Evolutionary conservation across 495 filamentous ascomycete species (phyloP).

Genomic region (Amphirosellinia nigrospora): DNA sequence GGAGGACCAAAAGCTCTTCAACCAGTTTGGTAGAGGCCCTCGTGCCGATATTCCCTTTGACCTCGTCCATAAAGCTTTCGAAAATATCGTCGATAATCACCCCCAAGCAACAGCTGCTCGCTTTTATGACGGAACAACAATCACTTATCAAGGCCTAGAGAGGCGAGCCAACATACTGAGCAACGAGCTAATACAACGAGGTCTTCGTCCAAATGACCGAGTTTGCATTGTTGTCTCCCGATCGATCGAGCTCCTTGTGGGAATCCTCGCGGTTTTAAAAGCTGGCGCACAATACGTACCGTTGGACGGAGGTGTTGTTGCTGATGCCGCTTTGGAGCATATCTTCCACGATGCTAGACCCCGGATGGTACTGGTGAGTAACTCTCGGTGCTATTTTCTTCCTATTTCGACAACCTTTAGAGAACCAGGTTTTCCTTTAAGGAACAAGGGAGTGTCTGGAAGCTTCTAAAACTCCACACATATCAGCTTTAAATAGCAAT

Average conservation of each 20-base stretch:
- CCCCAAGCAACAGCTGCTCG: constrained; percentile 38
- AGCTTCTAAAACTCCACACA: no score
- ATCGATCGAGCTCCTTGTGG: constrained; percentile 48
- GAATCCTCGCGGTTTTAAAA: constrained; percentile 56
- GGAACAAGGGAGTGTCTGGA: no score
- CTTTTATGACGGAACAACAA: constrained; percentile 37
- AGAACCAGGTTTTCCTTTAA: no score
- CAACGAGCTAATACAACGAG: constrained; percentile 32
- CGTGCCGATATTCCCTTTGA: constrained; percentile 31
- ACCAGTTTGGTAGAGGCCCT: constrained; percentile 37
- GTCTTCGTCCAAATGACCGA: constrained; percentile 36
- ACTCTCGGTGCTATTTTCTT: no score
- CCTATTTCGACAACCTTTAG: no score
- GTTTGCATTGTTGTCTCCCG: constrained; percentile 41
- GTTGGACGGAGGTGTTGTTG: constrained; percentile 45
- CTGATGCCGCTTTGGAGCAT: constrained; percentile 40
- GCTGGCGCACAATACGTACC: constrained; percentile 60
- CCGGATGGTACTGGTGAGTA: constrained; percentile 26
- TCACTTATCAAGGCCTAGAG: constrained; percentile 44
- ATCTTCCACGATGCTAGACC: constrained; percentile 37
- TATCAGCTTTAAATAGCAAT: no score
- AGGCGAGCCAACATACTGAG: constrained; percentile 41
- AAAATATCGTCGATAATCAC: constrained; percentile 33
- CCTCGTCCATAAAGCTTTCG: constrained; percentile 41
- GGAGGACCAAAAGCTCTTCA: constrained; percentile 35